Evolutionary conservation across 2,329 filamentous ascomycete species (phyloP).

Genomic region (Xylaria sp.): DNA sequence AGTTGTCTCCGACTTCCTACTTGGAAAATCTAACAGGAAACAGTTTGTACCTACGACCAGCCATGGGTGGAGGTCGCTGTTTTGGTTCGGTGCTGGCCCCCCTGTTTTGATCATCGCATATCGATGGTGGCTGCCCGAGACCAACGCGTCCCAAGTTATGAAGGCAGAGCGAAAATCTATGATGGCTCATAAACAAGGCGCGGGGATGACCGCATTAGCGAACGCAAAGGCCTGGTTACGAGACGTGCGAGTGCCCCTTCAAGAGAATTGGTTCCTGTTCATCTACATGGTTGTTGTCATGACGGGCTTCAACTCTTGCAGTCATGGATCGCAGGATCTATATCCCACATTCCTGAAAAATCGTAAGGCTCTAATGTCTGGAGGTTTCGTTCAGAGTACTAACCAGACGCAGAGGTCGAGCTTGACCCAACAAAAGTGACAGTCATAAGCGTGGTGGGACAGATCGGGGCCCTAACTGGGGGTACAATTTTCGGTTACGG

Average conservation of each 20-base stretch:
- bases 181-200: constrained; percentile 7
- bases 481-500: constrained; percentile 27
- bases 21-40: constrained; percentile 9
- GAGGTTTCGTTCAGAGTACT: neutral
- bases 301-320: constrained; percentile 36
- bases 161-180: constrained; percentile 29
- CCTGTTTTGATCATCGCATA: constrained; percentile 37
- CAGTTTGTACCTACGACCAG: constrained; percentile 36
- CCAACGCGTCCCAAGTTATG: constrained; percentile 38
- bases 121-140: constrained; percentile 38
- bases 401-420: constrained; percentile 32
- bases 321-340: constrained; percentile 35
- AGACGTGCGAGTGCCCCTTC: constrained; percentile 26
- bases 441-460: constrained; percentile 33
- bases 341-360: constrained; percentile 40
- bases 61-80: constrained; percentile 36
- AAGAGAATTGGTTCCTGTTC: constrained; percentile 37
- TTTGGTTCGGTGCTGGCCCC: constrained; percentile 37
- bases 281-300: constrained; percentile 37
- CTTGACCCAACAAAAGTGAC: constrained; percentile 32
- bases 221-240: constrained; percentile 32
- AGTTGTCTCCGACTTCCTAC: neutral
- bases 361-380: constrained; percentile 16
- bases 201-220: neutral
- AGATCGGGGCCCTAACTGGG: constrained; percentile 30